Conservation (phyloP, 257 asterid species). For the Thymus mandschuricus region DNA sequence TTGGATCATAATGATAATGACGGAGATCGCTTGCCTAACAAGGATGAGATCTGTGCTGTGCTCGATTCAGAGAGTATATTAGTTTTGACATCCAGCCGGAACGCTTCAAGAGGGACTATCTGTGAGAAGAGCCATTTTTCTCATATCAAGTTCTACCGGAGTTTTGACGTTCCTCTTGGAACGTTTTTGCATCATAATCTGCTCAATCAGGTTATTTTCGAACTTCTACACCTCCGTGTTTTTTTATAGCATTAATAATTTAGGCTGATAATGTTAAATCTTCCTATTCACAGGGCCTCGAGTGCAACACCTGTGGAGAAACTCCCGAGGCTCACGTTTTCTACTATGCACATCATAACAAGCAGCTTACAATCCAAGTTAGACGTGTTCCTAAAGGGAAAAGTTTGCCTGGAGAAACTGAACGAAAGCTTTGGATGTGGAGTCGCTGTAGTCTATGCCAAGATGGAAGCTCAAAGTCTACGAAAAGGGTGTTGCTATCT, state of each 20-base stretch:
- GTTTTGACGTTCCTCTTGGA: slow-evolving; percentile 86
- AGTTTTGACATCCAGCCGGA: slow-evolving; percentile 81
- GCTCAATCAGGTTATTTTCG: slow-evolving; percentile 69
- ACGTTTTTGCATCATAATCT: slow-evolving; percentile 74
- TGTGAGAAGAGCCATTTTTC: slow-evolving; percentile 88
- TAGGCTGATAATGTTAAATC: neutral
- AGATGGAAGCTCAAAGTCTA: slow-evolving; percentile 55
- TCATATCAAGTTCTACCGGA: slow-evolving; percentile 80
- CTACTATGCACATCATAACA: slow-evolving; percentile 82
- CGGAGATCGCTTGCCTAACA: slow-evolving; percentile 49
- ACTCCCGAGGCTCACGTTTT: slow-evolving; percentile 66
- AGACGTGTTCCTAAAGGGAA: slow-evolving; percentile 55
- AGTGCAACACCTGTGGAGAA: slow-evolving; percentile 75
- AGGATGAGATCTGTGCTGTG: slow-evolving; percentile 66
- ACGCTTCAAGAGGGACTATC: slow-evolving; percentile 65
- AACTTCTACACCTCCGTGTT: slow-evolving; percentile 21
- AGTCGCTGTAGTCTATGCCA: slow-evolving; percentile 84
- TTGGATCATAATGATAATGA: slow-evolving; percentile 38
- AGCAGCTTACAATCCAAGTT: slow-evolving; percentile 88
- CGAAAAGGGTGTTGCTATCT: slow-evolving; percentile 81
- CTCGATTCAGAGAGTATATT: slow-evolving; percentile 88
- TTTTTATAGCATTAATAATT: neutral
- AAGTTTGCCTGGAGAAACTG: slow-evolving; percentile 74
- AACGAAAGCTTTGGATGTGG: slow-evolving; percentile 99
- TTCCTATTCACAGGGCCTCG: slow-evolving; percentile 58